Base-by-base conservation (phyloP, 2,329 filamentous ascomycete genomes). In the Fusarium beomiforme region DNA sequence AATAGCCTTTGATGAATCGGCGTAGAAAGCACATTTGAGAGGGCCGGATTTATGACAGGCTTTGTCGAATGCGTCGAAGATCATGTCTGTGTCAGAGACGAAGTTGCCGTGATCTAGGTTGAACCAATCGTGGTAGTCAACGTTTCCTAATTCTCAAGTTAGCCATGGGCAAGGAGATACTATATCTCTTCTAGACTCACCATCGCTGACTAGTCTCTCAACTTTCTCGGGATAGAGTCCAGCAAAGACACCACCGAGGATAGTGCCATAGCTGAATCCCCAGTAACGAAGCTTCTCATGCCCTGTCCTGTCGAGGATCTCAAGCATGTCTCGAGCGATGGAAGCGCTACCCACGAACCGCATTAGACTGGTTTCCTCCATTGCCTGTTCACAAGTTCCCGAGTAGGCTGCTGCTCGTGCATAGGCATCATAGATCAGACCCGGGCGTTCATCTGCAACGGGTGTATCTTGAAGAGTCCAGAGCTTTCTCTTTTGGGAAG, bases 121-220 rank as follows among this genome's bases (percentile, higher is more conserved):
- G 60, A 82, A 85, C 86, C 85, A 89, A 72, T 87, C 87, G 42
- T 85, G 83, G 69, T 89, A 87, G 69, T 87, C 85, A 17, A 86
- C 84, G 51, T 87, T 87, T 29, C 85, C 78, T 78, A 17, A 11
- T 11, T 23, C 9, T 33, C 26, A 7, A 56, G n/a, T 64, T n/a
- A 67, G 47, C 47, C 12, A 21, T n/a, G 10, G 24, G 3, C 7
- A 24, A 14, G 9, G 17, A 33, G n/a, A 5, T 10, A 4, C 29
- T 3, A 6, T 8, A 16, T 1, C 10, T 19, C 19, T 19, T 11
- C 1, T 3, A 17, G 29, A 67, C 82, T 77, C 64, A 83, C 84
- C 85, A 65, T 88, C 87, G 59, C 85, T 84, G 5, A 87, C 83
- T 12, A 88, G 75, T 17, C 85, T 80, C 43, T 84, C 85, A 2